Evolutionary conservation across 257 asterid species (phyloP).

Genomic region (Lavandula angustifolia): DNA sequence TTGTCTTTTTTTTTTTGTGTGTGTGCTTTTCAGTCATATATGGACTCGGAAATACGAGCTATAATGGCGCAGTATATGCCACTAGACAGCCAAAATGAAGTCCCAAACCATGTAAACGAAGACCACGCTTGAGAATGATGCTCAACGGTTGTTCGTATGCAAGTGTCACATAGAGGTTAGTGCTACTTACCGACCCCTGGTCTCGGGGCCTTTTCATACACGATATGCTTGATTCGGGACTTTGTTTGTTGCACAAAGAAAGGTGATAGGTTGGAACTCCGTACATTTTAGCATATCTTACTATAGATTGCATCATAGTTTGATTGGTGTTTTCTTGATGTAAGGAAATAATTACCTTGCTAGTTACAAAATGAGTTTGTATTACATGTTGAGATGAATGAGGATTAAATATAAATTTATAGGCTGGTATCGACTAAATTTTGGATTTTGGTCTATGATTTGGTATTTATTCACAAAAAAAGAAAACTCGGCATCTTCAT

Average conservation of each 20-base stretch:
- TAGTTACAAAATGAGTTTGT: slow-evolving; percentile 4
- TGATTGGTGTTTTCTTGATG: slow-evolving; percentile 22
- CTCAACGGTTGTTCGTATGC: neutral
- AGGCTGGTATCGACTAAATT: neutral
- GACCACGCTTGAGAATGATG: slow-evolving; percentile 50
- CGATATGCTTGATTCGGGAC: slow-evolving; percentile 7
- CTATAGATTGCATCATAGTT: too few relatives aligned
- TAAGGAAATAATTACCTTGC: neutral
- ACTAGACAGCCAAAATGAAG: slow-evolving; percentile 75
- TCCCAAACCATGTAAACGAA: slow-evolving; percentile 50
- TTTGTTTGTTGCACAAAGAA: slow-evolving; percentile 14
- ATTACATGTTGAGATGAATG: neutral
- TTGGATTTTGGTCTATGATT: too few relatives aligned
- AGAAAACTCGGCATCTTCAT: slow-evolving; percentile 8
- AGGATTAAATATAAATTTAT: neutral
- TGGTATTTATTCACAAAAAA: too few relatives aligned
- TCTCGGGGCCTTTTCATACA: neutral
- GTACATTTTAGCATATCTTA: slow-evolving; percentile 15
- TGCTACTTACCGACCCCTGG: slow-evolving; percentile 4
- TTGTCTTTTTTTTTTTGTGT: slow-evolving; percentile 5
- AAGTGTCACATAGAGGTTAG: neutral
- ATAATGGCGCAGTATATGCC: slow-evolving; percentile 96
- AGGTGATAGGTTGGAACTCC: slow-evolving; percentile 15
- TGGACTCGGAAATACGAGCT: slow-evolving; percentile 89
- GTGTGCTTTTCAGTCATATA: slow-evolving; percentile 63